phyloP scores from a whole-genome alignment of 164 flowering plant genomes.

The Platanus orientalis region DNA sequence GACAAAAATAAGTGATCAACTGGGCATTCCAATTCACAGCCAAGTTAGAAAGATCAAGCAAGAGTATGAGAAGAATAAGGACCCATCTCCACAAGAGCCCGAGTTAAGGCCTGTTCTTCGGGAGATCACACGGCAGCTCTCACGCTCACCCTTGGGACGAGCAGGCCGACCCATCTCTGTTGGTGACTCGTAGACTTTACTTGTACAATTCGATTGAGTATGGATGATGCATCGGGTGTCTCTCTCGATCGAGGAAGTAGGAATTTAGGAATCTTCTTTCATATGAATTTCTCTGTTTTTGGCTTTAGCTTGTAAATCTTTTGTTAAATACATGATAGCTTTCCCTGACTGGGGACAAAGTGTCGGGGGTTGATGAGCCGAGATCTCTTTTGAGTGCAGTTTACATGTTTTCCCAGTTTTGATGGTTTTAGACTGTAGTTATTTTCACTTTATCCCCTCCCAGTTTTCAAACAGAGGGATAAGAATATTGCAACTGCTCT shows the following conservation, averaged over 20 bases:
- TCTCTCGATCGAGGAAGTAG: background rate
- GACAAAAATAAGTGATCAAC: slow-evolving; percentile 4
- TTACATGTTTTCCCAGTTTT: too few species aligned
- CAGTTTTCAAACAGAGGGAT: too few species aligned
- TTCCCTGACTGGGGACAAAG: background rate
- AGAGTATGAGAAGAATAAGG: slow-evolving; percentile 52
- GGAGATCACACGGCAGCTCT: slow-evolving; percentile 41
- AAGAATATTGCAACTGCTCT: too few species aligned
- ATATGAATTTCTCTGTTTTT: background rate
- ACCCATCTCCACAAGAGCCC: slow-evolving; percentile 31
- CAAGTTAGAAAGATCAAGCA: slow-evolving; percentile 67
- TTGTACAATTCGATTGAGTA: background rate
- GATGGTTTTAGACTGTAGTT: too few species aligned
- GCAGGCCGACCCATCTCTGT: slow-evolving; percentile 47
- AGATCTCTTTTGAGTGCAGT: background rate
- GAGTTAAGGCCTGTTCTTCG: slow-evolving; percentile 35
- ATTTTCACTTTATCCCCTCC: too few species aligned
- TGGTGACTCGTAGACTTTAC: slow-evolving; percentile 25
- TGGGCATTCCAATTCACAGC: slow-evolving; percentile 48
- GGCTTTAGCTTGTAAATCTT: background rate
- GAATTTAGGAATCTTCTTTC: background rate
- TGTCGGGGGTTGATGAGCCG: background rate
- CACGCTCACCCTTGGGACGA: slow-evolving; percentile 58
- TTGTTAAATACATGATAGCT: background rate
- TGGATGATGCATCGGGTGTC: background rate